A percentile compares a stretch with the other conserved stretches of the same genome.
Evolutionary conservation across 139 green algal species (phyloP).

Genomic region (Coccomyxa sp.): DNA sequence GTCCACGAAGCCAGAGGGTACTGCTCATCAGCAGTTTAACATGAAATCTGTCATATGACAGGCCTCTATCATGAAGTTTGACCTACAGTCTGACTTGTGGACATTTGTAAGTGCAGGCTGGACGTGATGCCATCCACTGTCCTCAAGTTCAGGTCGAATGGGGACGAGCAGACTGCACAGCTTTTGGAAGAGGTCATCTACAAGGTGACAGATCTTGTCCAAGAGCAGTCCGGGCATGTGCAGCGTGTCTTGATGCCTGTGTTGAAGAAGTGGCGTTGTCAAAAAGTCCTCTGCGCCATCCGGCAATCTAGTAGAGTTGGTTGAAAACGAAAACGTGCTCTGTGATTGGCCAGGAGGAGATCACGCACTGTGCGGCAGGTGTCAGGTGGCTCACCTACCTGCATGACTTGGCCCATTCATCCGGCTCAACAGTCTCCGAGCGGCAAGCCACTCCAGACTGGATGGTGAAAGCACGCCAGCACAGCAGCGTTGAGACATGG

Average conservation of each 20-base stretch:
- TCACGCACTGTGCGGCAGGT: slow-evolving; percentile 85
- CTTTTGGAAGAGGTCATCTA: slow-evolving; percentile 76
- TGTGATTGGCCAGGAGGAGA: slow-evolving; percentile 63
- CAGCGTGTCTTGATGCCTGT: too few relatives aligned
- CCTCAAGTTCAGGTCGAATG: slow-evolving; percentile 59
- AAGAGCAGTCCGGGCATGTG: too few relatives aligned
- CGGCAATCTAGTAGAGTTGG: background rate
- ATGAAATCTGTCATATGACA: background rate
- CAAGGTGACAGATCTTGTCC: slow-evolving; percentile 24
- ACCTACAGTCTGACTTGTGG: background rate
- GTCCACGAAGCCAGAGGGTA: slow-evolving; percentile 71
- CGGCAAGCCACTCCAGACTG: slow-evolving; percentile 17
- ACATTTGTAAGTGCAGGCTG: slow-evolving; percentile 32
- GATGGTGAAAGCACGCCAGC: slow-evolving; percentile 38
- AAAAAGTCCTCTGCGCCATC: background rate
- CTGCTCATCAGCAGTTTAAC: background rate
- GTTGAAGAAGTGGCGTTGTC: too few relatives aligned
- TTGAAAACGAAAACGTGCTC: too few relatives aligned
- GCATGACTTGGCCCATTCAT: slow-evolving; percentile 19
- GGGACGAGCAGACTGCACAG: slow-evolving; percentile 57
- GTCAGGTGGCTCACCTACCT: slow-evolving; percentile 78
- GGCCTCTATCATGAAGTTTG: background rate
- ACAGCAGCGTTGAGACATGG: slow-evolving; percentile 52
- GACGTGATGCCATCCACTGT: slow-evolving; percentile 90
- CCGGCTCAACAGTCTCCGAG: background rate